Evolutionary conservation across 2,329 filamentous ascomycete species (phyloP).

Genomic region (Arthrobotrys sphaeroides): DNA sequence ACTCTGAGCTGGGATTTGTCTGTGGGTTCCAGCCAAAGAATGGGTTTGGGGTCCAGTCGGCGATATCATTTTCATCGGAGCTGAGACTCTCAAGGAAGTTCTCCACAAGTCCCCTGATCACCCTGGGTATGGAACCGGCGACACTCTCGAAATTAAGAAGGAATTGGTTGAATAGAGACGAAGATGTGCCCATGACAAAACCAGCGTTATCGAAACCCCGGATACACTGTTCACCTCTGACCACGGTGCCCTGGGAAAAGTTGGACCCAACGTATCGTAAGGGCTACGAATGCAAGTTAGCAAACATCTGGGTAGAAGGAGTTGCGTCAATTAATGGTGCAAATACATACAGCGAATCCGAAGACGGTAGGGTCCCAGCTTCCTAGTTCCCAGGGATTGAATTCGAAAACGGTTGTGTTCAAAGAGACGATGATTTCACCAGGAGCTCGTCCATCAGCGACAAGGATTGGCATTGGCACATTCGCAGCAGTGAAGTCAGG

Average conservation of each 20-base stretch:
- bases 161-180: conserved; percentile 83
- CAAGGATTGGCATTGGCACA: conserved; percentile 76
- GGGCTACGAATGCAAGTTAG: conserved; percentile 66
- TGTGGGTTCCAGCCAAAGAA: conserved; percentile 73
- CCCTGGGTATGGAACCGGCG: conserved; percentile 60
- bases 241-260: conserved; percentile 70
- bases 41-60: conserved; percentile 77
- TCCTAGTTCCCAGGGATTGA: conserved; percentile 82
- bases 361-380: conserved; percentile 77
- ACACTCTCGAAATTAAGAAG: conserved; percentile 71
- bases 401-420: conserved; percentile 81
- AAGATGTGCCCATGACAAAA: conserved; percentile 86
- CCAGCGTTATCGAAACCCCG: conserved; percentile 83
- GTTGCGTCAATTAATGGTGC: neutral
- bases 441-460: conserved; percentile 74
- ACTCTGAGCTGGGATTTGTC: conserved; percentile 69
- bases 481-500: conserved; percentile 70
- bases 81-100: conserved; percentile 64
- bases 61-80: conserved; percentile 73
- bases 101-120: conserved; percentile 66
- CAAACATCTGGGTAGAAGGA: conserved; percentile 75
- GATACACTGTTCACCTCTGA: conserved; percentile 70
- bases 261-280: conserved; percentile 77
- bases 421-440: conserved; percentile 70
- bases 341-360: conserved; percentile 66